Conservation (phyloP, 2,329 filamentous ascomycete species). For the Clarireedia homoeocarpa region DNA sequence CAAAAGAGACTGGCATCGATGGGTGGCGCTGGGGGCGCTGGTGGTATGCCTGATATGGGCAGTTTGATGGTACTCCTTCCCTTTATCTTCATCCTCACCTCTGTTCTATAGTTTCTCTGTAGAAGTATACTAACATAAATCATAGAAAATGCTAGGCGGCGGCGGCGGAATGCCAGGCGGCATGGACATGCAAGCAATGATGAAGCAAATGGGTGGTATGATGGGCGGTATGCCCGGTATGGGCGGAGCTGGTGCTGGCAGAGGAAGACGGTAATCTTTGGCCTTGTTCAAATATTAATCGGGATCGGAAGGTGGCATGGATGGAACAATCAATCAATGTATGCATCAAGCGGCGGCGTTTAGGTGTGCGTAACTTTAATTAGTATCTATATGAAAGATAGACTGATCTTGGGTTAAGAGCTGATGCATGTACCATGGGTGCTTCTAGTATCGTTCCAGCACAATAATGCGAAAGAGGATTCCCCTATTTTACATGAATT, state of each 20-base stretch:
- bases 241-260: slow-evolving; percentile 28
- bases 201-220: slow-evolving; percentile 54
- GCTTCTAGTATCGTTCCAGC: no score
- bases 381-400: not conserved
- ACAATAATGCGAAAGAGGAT: no score
- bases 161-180: slow-evolving; percentile 49
- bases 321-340: slow-evolving; percentile 1
- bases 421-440: not conserved
- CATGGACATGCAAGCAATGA: slow-evolving; percentile 73
- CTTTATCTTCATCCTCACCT: not conserved
- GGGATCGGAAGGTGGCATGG: not conserved
- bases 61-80: slow-evolving; percentile 53
- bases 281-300: not conserved
- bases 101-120: no score
- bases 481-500: no score
- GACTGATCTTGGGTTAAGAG: not conserved
- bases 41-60: slow-evolving; percentile 72
- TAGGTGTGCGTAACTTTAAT: not conserved
- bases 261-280: slow-evolving; percentile 21
- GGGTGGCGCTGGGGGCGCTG: slow-evolving; percentile 61
- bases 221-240: slow-evolving; percentile 49
- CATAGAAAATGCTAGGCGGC: slow-evolving; percentile 69
- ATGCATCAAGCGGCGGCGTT: slow-evolving; percentile 11
- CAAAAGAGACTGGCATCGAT: slow-evolving; percentile 91
- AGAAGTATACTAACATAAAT: not conserved